Percentiles rank a stretch among this genome's conserved stretches.
Conservation (phyloP, 1,284 basidiomycete species). For the Exobasidium rhododendri region DNA sequence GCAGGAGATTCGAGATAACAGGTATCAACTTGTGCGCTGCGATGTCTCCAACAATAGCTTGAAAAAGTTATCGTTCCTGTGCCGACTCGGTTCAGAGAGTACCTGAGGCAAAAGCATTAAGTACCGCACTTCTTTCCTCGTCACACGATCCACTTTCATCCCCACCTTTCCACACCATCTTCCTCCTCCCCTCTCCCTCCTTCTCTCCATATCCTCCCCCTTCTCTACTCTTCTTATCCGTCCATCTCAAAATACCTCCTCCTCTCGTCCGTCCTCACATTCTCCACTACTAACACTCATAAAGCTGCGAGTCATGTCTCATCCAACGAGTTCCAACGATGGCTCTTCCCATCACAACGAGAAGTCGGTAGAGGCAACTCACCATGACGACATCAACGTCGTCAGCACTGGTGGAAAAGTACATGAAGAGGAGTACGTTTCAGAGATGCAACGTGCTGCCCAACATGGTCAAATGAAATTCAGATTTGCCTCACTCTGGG, state of each 20-base stretch:
- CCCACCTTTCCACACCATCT: background rate
- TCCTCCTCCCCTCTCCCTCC: background rate
- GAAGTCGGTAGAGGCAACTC: background rate
- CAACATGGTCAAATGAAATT: slow-evolving; percentile 29
- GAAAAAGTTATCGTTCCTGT: too few species aligned
- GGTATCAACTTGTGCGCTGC: too few species aligned
- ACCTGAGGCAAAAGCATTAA: too few species aligned
- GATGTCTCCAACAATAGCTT: too few species aligned
- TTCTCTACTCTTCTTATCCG: background rate
- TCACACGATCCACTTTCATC: background rate
- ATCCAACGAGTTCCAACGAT: background rate
- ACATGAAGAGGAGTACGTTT: slow-evolving; percentile 38
- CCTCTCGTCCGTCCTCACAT: too few species aligned
- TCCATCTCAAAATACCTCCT: background rate
- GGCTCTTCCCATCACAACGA: slow-evolving; percentile 9
- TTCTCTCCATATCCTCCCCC: background rate
- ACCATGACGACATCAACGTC: slow-evolving; percentile 8
- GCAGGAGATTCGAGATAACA: too few species aligned
- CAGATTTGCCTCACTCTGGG: slow-evolving; percentile 48
- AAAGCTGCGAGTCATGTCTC: too few species aligned
- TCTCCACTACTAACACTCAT: too few species aligned
- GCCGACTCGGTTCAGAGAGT: too few species aligned
- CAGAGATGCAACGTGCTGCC: slow-evolving; percentile 29
- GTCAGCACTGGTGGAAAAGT: slow-evolving; percentile 14
- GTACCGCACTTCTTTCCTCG: too few species aligned